Conservation (phyloP, 176 grass and related monocot genomes). For the Luzula sylvatica region DNA sequence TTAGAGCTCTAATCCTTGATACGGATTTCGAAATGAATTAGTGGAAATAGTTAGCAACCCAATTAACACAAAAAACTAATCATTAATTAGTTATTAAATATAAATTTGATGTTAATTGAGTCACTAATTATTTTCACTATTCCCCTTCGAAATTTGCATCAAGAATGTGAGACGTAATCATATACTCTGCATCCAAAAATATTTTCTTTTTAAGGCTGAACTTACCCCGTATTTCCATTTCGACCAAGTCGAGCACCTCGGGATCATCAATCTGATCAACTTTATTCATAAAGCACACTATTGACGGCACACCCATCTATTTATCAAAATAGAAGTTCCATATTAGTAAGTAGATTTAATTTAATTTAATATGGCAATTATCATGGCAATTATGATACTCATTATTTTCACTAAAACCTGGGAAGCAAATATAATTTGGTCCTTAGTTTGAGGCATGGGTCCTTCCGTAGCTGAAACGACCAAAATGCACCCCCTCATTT, state of each 20-base stretch:
- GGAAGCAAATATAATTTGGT: conserved; percentile 78
- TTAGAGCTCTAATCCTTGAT: too few relatives aligned
- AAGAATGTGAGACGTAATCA: too few relatives aligned
- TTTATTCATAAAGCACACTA: conserved; percentile 82
- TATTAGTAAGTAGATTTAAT: background rate
- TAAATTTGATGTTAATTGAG: too few relatives aligned
- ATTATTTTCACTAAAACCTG: conserved; percentile 55
- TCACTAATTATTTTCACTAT: too few relatives aligned
- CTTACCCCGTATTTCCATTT: conserved; percentile 60
- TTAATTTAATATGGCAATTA: background rate
- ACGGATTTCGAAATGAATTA: too few relatives aligned
- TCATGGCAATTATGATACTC: background rate
- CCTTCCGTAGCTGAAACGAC: conserved; percentile 83
- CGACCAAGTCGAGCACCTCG: conserved; percentile 67
- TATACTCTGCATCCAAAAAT: too few relatives aligned
- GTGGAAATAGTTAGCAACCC: too few relatives aligned
- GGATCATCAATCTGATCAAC: conserved; percentile 81
- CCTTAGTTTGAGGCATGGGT: conserved; percentile 91
- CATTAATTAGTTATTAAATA: too few relatives aligned
- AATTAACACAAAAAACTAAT: too few relatives aligned
- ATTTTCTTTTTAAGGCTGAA: too few relatives aligned
- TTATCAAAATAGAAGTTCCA: background rate
- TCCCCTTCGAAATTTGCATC: too few relatives aligned
- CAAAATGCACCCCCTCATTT: conserved; percentile 90
- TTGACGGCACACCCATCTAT: conserved; percentile 78